phyloP scores from a whole-genome alignment of 805 yeast genomes.

The Metschnikowia colocasiae region DNA sequence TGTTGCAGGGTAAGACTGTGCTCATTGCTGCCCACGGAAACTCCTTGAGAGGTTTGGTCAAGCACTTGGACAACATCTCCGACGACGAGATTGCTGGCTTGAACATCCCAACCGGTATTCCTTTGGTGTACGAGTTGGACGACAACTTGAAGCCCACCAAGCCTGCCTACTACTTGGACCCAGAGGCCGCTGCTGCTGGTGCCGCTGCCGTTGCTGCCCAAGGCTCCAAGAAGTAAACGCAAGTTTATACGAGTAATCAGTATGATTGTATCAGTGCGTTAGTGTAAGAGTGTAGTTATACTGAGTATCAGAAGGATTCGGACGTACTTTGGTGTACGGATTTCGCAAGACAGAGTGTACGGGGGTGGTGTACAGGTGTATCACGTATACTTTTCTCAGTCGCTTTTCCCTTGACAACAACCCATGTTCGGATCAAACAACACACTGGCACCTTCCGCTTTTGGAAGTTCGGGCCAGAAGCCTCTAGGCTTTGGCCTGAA shows the following conservation, averaged over 20 bases:
- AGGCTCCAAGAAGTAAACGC: slow-evolving; percentile 49
- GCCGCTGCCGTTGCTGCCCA: slow-evolving; percentile 99
- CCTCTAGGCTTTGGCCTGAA: not conserved
- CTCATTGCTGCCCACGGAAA: slow-evolving; percentile 96
- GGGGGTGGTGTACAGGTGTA: not conserved
- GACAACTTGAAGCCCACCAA: slow-evolving; percentile 81
- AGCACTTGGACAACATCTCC: slow-evolving; percentile 90
- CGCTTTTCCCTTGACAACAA: not conserved
- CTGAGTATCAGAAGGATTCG: too few species aligned
- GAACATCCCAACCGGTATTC: slow-evolving; percentile 98
- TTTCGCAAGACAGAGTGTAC: too few species aligned
- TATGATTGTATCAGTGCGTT: too few species aligned
- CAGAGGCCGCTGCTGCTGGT: slow-evolving; percentile 99
- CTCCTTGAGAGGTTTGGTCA: slow-evolving; percentile 94
- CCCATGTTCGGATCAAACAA: slow-evolving; percentile 12
- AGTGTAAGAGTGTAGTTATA: too few species aligned
- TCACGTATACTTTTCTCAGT: not conserved
- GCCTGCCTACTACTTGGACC: slow-evolving; percentile 95
- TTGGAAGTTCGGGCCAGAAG: not conserved
- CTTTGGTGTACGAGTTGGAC: slow-evolving; percentile 94
- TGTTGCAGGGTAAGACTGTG: slow-evolving; percentile 84
- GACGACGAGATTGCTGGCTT: slow-evolving; percentile 89
- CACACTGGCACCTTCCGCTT: slow-evolving; percentile 1
- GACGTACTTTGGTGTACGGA: too few species aligned
- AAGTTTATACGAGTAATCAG: too few species aligned